Base-by-base conservation (phyloP, 768 basidiomycete species). In the Cystofilobasidium capitatum region DNA sequence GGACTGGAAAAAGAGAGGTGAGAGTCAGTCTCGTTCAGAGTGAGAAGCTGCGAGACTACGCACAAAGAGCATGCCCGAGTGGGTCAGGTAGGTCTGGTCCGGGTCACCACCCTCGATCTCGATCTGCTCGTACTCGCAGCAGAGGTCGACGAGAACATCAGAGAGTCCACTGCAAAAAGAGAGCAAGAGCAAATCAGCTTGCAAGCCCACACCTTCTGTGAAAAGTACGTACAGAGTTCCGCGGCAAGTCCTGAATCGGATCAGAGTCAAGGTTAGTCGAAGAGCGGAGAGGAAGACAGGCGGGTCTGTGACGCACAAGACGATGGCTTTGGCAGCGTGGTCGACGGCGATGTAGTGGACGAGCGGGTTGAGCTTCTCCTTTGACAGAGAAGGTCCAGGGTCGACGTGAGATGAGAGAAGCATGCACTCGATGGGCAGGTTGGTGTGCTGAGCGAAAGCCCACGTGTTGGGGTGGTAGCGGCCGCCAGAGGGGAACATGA, bases 91-190 rank as follows among this genome's bases (percentile, higher is more conserved):
- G 1, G 68, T 58, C 2, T 58, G 76, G 17, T 71, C 65, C 0
- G 74, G 74, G 55, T 75, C 72, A 12, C 70, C 78, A 45, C 73
- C 69, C 2, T 74, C 73, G 2, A 77, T 69, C 1, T 68, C 36
- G 36, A 77, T 74, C 1, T 71, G 60, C 64, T 73, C 71, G 70
- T 77, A 78, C 22, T 73, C 75, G 73, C 77, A 78, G 13, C 76
- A 76, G 26, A 79, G 71, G 64, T 79, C 78, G 58, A 77, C 73
- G 20, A 79, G 74, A n/a, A 78, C 72, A 69, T 79, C 78, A 3
- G 76, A 76, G 7, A 79, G 70, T 1, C 77, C 78, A 22, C 64
- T 65, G 57, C 3, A 24, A 17, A 24, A 39, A 1, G 26, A 42
- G 47, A 39, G 29, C 10, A 24, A 26, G 37, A 37, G 26, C 7